These are phyloP conservation scores for Neonectria coccinea DNA, from an alignment of 2,329 filamentous ascomycete genomes.

Conservation along the genomic window DNA sequence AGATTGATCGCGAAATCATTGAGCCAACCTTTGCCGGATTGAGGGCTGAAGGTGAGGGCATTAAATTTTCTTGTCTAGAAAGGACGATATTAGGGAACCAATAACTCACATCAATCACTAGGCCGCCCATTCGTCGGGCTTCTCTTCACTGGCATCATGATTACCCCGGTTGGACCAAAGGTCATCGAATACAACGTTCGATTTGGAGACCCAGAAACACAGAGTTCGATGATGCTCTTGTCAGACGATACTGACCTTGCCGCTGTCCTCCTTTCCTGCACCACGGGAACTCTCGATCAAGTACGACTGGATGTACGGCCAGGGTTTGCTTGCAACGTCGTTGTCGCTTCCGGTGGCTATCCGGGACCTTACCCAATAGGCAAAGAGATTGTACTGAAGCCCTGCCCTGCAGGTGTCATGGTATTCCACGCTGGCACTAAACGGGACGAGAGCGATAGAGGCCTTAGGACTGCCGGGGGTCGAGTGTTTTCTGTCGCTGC, in stretches of 20 bases:
- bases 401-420: slow-evolving; percentile 62
- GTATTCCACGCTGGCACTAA: slow-evolving; percentile 90
- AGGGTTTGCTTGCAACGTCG: slow-evolving; percentile 82
- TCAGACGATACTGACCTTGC: slow-evolving; percentile 82
- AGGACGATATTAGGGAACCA: no score
- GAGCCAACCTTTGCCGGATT: slow-evolving; percentile 74
- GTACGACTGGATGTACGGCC: slow-evolving; percentile 71
- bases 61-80: no score
- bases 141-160: slow-evolving; percentile 87
- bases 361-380: slow-evolving; percentile 83
- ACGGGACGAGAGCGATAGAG: slow-evolving; percentile 58
- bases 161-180: slow-evolving; percentile 80
- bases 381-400: slow-evolving; percentile 60
- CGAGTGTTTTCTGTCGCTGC: slow-evolving; percentile 88
- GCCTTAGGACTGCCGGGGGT: slow-evolving; percentile 79
- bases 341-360: slow-evolving; percentile 87
- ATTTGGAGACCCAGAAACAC: slow-evolving; percentile 89
- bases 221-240: slow-evolving; percentile 82
- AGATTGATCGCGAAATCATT: slow-evolving; percentile 70
- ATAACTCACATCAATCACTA: slow-evolving; percentile 1
- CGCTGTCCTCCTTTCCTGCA: slow-evolving; percentile 84
- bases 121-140: slow-evolving; percentile 70
- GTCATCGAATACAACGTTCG: slow-evolving; percentile 91
- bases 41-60: slow-evolving; percentile 60
- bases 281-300: slow-evolving; percentile 75